Conservation (phyloP, 1,284 basidiomycete species). For the Stereum hirsutum region DNA sequence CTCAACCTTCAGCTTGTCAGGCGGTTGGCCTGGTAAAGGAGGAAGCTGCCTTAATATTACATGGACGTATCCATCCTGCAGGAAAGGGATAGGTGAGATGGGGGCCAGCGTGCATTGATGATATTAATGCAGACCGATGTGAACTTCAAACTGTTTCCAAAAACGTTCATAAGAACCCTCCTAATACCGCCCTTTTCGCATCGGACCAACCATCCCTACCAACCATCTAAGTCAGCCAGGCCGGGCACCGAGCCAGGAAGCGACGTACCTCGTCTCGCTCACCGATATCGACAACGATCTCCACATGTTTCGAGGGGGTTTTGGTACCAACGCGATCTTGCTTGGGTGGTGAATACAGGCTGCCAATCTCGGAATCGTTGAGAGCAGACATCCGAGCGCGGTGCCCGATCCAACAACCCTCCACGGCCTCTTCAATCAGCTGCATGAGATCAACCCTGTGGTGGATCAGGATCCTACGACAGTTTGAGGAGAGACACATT, state of each 20-base stretch:
- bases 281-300: conserved; percentile 86
- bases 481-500: neutral
- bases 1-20: conserved; percentile 68
- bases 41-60: conserved; percentile 76
- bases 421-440: conserved; percentile 91
- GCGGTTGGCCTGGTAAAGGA: conserved; percentile 36
- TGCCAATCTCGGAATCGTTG: conserved; percentile 76
- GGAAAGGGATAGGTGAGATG: neutral
- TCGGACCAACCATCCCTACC: conserved; percentile 77
- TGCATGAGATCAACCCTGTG: conserved; percentile 77
- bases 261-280: conserved; percentile 50
- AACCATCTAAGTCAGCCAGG: conserved; percentile 1
- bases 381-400: conserved; percentile 67
- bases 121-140: conserved; percentile 45
- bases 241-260: neutral
- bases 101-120: neutral
- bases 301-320: conserved; percentile 40
- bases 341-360: conserved; percentile 81
- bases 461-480: conserved; percentile 2
- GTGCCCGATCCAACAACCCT: conserved; percentile 93
- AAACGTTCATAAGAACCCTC: conserved; percentile 90
- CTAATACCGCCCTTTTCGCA: conserved; percentile 93
- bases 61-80: conserved; percentile 79
- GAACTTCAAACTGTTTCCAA: conserved; percentile 93
- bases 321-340: conserved; percentile 30